A percentile compares a stretch with the other conserved stretches of the same genome.
Evolutionary conservation across 441 rosid species (phyloP).

Genomic region (Dalechampia spathulata): DNA sequence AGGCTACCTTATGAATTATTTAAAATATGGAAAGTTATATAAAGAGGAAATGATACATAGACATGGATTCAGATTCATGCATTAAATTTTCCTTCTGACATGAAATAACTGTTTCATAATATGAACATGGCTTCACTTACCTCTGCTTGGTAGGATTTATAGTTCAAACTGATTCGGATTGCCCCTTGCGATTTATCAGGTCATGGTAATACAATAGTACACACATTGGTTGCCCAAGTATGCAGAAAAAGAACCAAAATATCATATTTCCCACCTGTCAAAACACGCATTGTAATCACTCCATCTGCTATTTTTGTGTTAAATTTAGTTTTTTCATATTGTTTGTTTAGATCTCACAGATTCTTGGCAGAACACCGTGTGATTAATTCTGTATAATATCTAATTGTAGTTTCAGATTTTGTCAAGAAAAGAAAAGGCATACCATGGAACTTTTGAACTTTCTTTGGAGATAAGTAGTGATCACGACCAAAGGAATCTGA

Average conservation of each 20-base stretch:
- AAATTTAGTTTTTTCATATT: too few relatives aligned
- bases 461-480: constrained; percentile 47
- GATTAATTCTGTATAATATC: too few relatives aligned
- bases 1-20: too few relatives aligned
- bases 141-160: background rate
- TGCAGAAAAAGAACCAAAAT: constrained; percentile 93
- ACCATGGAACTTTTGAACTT: constrained; percentile 72
- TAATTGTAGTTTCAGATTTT: too few relatives aligned
- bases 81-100: too few relatives aligned
- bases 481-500: constrained; percentile 59
- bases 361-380: too few relatives aligned
- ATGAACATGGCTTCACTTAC: too few relatives aligned
- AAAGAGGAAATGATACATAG: too few relatives aligned
- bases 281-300: background rate
- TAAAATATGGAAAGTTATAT: too few relatives aligned
- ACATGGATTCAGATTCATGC: too few relatives aligned
- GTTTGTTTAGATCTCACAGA: background rate
- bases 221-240: constrained; percentile 96
- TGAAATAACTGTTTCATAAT: too few relatives aligned
- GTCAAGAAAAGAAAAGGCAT: constrained; percentile 14
- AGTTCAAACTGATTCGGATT: constrained; percentile 17
- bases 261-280: constrained; percentile 92
- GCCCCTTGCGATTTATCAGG: constrained; percentile 76
- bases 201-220: constrained; percentile 92
- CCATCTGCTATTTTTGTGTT: too few relatives aligned